Evolutionary conservation across 2,329 filamentous ascomycete genomes (phyloP).

Genomic region (Delphinella strobiligena): DNA sequence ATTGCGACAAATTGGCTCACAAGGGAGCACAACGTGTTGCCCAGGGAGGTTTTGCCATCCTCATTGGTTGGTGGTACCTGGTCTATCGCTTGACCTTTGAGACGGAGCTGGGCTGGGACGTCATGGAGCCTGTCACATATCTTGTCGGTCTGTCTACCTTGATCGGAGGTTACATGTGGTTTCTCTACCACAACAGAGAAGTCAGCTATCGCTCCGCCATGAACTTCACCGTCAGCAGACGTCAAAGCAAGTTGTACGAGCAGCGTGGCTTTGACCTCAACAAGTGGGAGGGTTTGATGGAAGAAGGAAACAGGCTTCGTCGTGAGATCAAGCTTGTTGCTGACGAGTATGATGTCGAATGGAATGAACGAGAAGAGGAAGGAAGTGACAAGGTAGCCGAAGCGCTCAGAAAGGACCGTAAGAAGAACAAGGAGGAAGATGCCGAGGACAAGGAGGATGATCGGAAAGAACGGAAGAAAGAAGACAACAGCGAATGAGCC

Average conservation of each 20-base stretch:
- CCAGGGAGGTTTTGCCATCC: conserved; percentile 61
- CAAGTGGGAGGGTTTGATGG: conserved; percentile 66
- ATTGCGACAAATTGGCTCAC: conserved; percentile 70
- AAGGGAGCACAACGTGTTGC: conserved; percentile 67
- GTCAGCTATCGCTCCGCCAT: conserved; percentile 77
- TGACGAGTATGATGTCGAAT: conserved; percentile 80
- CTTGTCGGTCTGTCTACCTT: conserved; percentile 75
- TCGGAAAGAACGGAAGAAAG: conserved; percentile 1
- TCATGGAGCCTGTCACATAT: conserved; percentile 85
- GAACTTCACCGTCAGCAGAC: conserved; percentile 70
- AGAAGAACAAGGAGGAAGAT: conserved; percentile 24
- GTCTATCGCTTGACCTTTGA: conserved; percentile 59
- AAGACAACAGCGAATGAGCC: conserved; percentile 5
- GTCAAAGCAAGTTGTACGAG: conserved; percentile 67
- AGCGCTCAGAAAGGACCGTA: conserved; percentile 38
- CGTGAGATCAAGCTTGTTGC: conserved; percentile 71
- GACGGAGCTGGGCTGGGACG: conserved; percentile 77
- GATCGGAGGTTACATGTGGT: conserved; percentile 88
- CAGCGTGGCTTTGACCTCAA: conserved; percentile 61
- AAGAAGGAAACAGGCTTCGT: conserved; percentile 66
- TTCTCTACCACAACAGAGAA: conserved; percentile 83
- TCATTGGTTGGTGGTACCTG: conserved; percentile 68
- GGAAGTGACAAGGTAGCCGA: conserved; percentile 42
- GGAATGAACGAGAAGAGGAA: conserved; percentile 59
- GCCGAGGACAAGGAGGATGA: conserved; percentile 23